Base-by-base conservation (phyloP, 768 basidiomycete genomes). In the Phylloporus sp. region DNA sequence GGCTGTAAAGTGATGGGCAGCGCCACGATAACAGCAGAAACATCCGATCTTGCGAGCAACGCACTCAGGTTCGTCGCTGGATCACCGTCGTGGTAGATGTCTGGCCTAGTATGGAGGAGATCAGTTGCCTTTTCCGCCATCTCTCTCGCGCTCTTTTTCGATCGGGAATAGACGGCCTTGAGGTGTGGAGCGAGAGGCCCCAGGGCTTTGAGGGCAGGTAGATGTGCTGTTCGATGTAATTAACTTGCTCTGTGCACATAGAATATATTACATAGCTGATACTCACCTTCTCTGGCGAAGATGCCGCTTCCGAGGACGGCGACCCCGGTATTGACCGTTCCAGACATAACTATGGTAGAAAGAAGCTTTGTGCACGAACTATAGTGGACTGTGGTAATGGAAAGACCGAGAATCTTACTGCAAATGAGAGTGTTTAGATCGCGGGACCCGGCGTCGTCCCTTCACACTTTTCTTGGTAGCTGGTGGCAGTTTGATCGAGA, bases 261-360 rank as follows among this genome's bases (percentile, higher is more conserved):
- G 42, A 24, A 1, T 6, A 8, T 9, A 18, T n/a, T 26, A 23
- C 11, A 11, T 18, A 15, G 27, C 11, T 3, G 10, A 22, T 35
- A 72, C 79, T 42, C 59, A 85, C 87, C 86, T 75, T 85, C 81
- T 59, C 75, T 83, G 47, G 85, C 86, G 58, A 90, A 90, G 51
- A 91, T 77, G 20, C 91, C 90, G 44, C 87, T 82, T 54, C 90
- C 90, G 40, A 93, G 80, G 59, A 94, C 80, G 23, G 91, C 91
- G 50, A 88, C 71, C 26, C 84, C 83, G 47, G 71, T 55, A n/a
- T 45, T 66, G 31, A 34, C n/a, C 52, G 68, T 54, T 44, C 59
- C 65, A 35, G 76, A 68, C 77, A 79, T 51, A 31, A 34, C 23
- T 13, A 13, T 13, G 28, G 18, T 5, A 10, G 22, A 38, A 12